Conservation (phyloP, 1,284 basidiomycete genomes). For the Puccinia horiana region DNA sequence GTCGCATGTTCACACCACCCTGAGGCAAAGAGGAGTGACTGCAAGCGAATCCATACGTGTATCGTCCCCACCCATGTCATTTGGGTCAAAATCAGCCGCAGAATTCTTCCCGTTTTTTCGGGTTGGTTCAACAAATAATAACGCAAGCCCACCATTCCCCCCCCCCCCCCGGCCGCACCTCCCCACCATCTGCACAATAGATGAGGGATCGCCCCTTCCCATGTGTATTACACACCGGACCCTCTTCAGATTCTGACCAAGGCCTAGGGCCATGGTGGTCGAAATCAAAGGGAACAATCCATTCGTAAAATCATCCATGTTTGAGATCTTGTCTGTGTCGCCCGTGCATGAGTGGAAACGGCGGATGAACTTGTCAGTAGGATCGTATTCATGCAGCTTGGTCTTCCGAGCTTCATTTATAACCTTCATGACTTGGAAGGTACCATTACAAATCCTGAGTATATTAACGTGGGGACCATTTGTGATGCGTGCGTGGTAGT, state of each 20-base stretch:
- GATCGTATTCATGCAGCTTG: background rate
- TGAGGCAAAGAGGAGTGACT: background rate
- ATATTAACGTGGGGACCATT: slow-evolving; percentile 4
- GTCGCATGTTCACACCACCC: background rate
- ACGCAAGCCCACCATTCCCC: background rate
- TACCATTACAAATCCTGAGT: background rate
- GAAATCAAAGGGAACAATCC: background rate
- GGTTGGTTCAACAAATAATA: background rate
- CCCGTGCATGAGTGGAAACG: slow-evolving; percentile 2
- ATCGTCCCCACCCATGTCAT: background rate
- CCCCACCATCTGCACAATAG: slow-evolving; percentile 17
- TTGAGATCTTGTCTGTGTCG: background rate
- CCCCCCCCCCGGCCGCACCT: background rate
- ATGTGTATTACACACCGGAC: background rate
- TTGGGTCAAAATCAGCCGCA: background rate
- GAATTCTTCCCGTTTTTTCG: background rate
- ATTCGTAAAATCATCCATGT: background rate
- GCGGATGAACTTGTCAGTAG: background rate
- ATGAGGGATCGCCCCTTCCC: background rate
- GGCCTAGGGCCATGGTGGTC: background rate
- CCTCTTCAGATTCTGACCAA: background rate
- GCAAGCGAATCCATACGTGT: background rate
- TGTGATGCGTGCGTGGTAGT: background rate
- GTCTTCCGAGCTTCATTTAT: background rate
- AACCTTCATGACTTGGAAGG: background rate